A percentile compares a stretch with the other conserved stretches of the same genome.
These are phyloP conservation scores for Chenopodium album DNA, from an alignment of 148 eudicot species.

Conservation along the genomic window DNA sequence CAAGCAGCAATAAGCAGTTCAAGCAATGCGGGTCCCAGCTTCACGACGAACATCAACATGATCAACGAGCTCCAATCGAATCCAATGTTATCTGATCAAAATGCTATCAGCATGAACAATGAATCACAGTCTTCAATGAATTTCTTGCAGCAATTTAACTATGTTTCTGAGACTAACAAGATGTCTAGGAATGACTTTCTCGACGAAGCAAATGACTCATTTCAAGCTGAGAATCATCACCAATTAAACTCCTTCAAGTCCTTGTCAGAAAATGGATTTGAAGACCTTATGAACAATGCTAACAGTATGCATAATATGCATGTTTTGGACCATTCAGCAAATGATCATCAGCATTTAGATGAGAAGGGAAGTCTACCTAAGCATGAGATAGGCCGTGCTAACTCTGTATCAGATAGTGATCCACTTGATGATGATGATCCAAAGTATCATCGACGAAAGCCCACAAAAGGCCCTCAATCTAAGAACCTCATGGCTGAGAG, in stretches of 20 bases:
- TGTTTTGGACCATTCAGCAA: slow-evolving; percentile 32
- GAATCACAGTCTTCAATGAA: slow-evolving; percentile 42
- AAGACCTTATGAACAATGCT: slow-evolving; percentile 36
- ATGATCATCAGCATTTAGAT: slow-evolving; percentile 35
- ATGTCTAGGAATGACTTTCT: slow-evolving; percentile 30
- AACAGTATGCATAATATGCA: slow-evolving; percentile 19
- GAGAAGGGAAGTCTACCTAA: slow-evolving; percentile 42
- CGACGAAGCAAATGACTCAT: slow-evolving; percentile 32
- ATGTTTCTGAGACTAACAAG: slow-evolving; percentile 31
- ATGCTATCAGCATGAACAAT: slow-evolving; percentile 15
- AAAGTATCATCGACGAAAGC: slow-evolving; percentile 59
- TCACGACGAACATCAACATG: slow-evolving; percentile 25
- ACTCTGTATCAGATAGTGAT: slow-evolving; percentile 74
- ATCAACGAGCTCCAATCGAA: slow-evolving; percentile 25
- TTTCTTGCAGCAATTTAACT: slow-evolving; percentile 43
- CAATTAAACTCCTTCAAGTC: slow-evolving; percentile 22
- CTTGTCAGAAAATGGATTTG: slow-evolving; percentile 31
- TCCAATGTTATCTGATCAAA: slow-evolving; percentile 18
- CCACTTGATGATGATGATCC: slow-evolving; percentile 76
- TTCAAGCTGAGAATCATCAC: slow-evolving; percentile 18
- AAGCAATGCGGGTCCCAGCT: slow-evolving; percentile 32
- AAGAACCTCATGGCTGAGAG: slow-evolving; percentile 95
- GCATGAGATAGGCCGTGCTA: slow-evolving; percentile 42
- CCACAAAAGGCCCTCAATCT: slow-evolving; percentile 61
- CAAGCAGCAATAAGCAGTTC: slow-evolving; percentile 42